These are phyloP conservation scores for Bombardia bombarda DNA, from an alignment of 495 filamentous ascomycete genomes.

Conservation along the genomic window DNA sequence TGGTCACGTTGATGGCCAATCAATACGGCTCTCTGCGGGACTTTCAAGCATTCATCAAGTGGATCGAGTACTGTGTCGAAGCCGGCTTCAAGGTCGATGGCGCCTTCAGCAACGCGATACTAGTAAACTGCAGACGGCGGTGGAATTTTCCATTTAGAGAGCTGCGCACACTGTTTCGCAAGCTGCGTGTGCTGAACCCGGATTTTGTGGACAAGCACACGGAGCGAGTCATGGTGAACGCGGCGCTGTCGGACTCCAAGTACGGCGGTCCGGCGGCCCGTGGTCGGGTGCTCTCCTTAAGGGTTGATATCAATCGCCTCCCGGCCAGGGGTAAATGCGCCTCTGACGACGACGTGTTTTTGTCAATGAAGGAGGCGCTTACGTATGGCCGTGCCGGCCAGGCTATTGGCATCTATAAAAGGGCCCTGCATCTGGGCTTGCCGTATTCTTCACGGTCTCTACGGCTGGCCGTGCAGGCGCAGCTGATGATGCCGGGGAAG, in stretches of 20 bases:
- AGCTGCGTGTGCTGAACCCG: constrained; percentile 22
- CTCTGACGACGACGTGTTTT: constrained; percentile 19
- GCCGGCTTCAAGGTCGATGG: constrained; percentile 28
- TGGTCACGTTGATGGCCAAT: constrained; percentile 39
- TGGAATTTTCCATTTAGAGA: constrained; percentile 33
- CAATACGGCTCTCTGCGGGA: constrained; percentile 35
- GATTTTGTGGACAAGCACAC: constrained; percentile 22
- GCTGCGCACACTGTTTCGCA: constrained; percentile 26
- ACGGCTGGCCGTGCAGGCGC: constrained; percentile 32
- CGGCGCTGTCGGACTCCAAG: constrained; percentile 17
- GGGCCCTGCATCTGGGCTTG: constrained; percentile 22
- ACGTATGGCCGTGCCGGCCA: constrained; percentile 6
- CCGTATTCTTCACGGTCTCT: constrained; percentile 22
- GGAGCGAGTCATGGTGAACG: constrained; percentile 29
- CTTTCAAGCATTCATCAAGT: constrained; percentile 24
- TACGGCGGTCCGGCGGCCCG: constrained; percentile 10
- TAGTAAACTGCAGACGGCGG: constrained; percentile 24
- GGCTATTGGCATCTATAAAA: constrained; percentile 30
- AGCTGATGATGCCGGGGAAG: constrained; percentile 14
- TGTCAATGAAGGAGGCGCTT: constrained; percentile 31
- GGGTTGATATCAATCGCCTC: constrained; percentile 9
- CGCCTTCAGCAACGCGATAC: constrained; percentile 32
- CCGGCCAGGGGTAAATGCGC: constrained; percentile 16
- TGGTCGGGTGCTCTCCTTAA: constrained; percentile 14
- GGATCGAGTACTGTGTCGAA: constrained; percentile 27